Evolutionary conservation across 805 yeast species (phyloP), one percentile per base, ranked within the genome.

Genomic region (Wickerhamomyces pijperi): DNA sequence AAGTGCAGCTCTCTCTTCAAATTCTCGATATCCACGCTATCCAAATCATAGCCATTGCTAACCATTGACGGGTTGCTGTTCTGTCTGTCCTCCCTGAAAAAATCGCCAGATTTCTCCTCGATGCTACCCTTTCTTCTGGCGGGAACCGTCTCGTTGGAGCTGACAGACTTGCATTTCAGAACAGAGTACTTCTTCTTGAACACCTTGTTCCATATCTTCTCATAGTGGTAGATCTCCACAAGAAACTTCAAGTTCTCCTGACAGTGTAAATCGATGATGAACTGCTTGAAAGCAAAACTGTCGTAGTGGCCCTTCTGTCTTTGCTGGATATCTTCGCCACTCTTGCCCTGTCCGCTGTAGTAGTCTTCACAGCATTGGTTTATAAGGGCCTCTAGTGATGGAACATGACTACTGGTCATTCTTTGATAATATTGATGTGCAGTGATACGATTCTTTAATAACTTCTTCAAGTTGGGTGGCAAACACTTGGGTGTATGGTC

Each of bases 221-320:
- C 74, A 49, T 70, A 70, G 37, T 62, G 64, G 49, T 51, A 68
- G 15, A 69, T 67, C 40, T 65, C 68, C 4, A 69, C 58, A 23
- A 70, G 50, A 42, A 70, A 70, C 34, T 58, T 50, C 32, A 70
- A 55, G 50, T 67, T 69, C 49, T 70, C 76, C 38, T 57, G 59
- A 47, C 71, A 64, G 44, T 70, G 74, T 28, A 61, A 53, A n/a
- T 56, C 50, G 14, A 34, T 41, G n/a, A 66, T 54, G 43, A 55
- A 64, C 14, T 54, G 46, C 38, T 54, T 51, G 47, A 70, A 70
- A 28, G 50, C 42, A 11, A 46, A 42, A 19, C 42, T 43, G 2
- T 45, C 25, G 38, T 41, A 48, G 38, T 41, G 15, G 14, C 19
- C 19, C 15, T 34, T 40, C 5, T 36, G 21, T 8, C 32, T 11